phyloP scores from a whole-genome alignment of 257 asterid species.

The Solanum appendiculatum region DNA sequence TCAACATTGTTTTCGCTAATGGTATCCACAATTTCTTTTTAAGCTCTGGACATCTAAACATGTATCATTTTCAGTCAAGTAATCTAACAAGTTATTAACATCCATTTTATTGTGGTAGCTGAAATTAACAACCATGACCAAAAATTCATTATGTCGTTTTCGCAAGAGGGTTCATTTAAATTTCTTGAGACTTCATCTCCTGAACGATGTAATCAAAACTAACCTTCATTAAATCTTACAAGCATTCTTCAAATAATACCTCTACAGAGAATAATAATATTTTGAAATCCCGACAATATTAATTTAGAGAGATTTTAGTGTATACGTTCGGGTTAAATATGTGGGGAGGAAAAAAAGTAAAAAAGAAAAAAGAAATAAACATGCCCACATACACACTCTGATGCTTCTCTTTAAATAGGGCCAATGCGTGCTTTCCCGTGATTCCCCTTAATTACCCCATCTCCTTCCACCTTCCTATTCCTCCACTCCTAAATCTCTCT shows the following conservation, averaged over 20 bases:
- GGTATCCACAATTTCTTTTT: not conserved
- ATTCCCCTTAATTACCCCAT: slow-evolving; percentile 27
- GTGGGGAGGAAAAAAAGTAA: not conserved
- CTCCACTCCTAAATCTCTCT: not conserved
- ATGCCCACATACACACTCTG: not conserved
- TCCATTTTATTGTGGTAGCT: not conserved
- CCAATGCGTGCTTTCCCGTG: slow-evolving; percentile 22
- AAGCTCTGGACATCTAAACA: too few species aligned
- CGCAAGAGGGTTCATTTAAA: too few species aligned
- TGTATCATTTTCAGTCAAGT: not conserved
- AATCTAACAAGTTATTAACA: not conserved
- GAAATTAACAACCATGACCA: not conserved
- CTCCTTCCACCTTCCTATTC: slow-evolving; percentile 2
- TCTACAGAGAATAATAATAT: not conserved
- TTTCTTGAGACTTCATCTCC: not conserved
- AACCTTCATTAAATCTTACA: not conserved
- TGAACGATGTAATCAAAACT: not conserved
- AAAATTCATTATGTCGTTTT: not conserved
- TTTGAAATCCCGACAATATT: not conserved
- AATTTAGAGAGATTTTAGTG: not conserved
- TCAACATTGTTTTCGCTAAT: not conserved
- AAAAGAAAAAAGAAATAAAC: not conserved
- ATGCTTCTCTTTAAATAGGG: slow-evolving; percentile 7
- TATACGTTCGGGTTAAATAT: not conserved
- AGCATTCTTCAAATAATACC: not conserved